phyloP scores from a whole-genome alignment of 2,329 filamentous ascomycete species.

The Dactylellina leptospora region DNA sequence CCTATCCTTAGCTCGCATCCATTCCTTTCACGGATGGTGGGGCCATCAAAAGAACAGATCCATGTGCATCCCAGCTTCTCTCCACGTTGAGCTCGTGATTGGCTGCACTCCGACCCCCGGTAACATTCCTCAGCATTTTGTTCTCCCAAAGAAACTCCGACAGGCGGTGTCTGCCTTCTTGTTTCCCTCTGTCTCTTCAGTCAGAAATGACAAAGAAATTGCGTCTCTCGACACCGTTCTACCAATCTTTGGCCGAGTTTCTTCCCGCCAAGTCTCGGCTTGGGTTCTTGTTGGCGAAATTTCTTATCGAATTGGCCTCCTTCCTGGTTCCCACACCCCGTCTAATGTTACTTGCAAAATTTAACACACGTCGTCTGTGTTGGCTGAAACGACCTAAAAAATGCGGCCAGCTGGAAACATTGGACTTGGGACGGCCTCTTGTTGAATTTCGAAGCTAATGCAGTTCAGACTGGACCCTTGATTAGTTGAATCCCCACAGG shows the following conservation, averaged over 20 bases:
- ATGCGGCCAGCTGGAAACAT: constrained; percentile 28
- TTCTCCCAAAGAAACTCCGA: constrained; percentile 1
- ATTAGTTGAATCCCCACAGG: neutral
- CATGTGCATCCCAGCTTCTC: constrained; percentile 48
- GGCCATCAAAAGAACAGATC: constrained; percentile 42
- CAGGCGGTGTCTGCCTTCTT: constrained; percentile 15
- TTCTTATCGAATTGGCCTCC: too few species aligned
- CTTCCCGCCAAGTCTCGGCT: constrained; percentile 33
- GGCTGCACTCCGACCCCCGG: constrained; percentile 45
- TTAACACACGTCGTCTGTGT: constrained; percentile 45
- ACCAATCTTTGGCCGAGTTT: constrained; percentile 15
- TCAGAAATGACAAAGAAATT: constrained; percentile 41
- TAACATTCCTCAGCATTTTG: constrained; percentile 44
- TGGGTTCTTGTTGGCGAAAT: constrained; percentile 7
- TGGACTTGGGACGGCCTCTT: constrained; percentile 4
- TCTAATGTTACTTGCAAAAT: constrained; percentile 20
- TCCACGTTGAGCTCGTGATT: constrained; percentile 53
- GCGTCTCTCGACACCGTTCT: constrained; percentile 24
- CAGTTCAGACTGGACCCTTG: constrained; percentile 21
- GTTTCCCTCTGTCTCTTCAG: constrained; percentile 10
- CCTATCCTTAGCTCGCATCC: constrained; percentile 35
- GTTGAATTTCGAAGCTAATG: constrained; percentile 25
- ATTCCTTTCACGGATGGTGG: constrained; percentile 51
- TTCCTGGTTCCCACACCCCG: too few species aligned
- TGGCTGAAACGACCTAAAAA: constrained; percentile 14